Evolutionary conservation across 176 grass and related monocot species (phyloP), one percentile per base, ranked within the genome.

Genomic region (Elaeis guineensis): DNA sequence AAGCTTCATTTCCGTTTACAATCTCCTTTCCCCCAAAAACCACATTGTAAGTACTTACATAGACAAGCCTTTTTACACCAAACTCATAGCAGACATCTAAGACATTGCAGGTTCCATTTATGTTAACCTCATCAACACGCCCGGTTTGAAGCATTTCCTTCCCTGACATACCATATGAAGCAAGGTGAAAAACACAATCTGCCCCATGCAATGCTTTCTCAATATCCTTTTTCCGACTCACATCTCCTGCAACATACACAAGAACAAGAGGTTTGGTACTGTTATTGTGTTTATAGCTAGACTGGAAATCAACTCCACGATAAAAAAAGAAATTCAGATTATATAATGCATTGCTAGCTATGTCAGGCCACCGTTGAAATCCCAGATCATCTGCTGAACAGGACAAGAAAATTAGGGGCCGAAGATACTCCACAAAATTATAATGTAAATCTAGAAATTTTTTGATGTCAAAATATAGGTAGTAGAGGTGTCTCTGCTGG

Each of bases 131-230:
- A 49, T 90, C 80, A 1, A 74, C 56, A 26, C 80, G 76, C 17
- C 83, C 80, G 7, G 77, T 57, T 56, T 82, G 86, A 22, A 90
- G 66, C 91, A 96, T 96, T 62, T 90, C 83, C 69, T 96, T 90
- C 50, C 91, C 91, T 15, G 91, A 96, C 92, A 96, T 90, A 53
- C 91, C 91, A 69, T 79, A 96, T 5, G 91, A 96, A 74, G 91
- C 86, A 1, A 96, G 83, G 62, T 96, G 91, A 54, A 90, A 96
- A 57, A 90, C 86, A 29, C 86, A 84, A 58, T 96, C 83, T 6
- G 76, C 75, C 0, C 75, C 55, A 0, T 20, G 63, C 51, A 96
- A 77, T 18, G 76, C 80, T 49, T 63, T 90, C 66, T 57, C 53
- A 0, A 87, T 77, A 82, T 85, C 68, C 49, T 87, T 81, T 66